Base-by-base conservation (phyloP, 495 filamentous ascomycete species). In the Pyronema domesticum region DNA sequence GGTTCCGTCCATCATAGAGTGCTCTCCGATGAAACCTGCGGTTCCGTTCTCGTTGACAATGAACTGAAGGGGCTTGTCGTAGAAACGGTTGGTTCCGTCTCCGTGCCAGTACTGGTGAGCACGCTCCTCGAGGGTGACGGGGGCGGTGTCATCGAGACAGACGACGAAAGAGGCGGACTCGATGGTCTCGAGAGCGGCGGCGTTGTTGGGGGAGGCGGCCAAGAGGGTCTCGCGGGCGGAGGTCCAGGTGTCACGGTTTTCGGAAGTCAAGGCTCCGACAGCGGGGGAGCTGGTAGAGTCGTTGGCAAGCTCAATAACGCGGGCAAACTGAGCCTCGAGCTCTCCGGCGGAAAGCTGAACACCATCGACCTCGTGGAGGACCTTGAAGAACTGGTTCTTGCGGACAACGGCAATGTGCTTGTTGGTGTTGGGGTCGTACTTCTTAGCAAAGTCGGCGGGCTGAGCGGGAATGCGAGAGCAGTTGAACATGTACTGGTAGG, bases 1-100 rank as follows among this genome's bases (percentile, higher is more conserved):
- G 30, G 89, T 99, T 54, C 93, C 93, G 68, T 99, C 93, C 93
- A 99, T 99, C 93, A 99, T 96, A 70, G 82, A 88, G 74, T 99
- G 93, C 74, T 99, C 93, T 65, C 93, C 93, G 73, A 85, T 86
- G 76, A 99, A 99, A 56, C 93, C 93, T 19, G 93, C 84, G 13
- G 91, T 93, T 60, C 88, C 93, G 70, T 99, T 99, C 64, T 96
- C 89, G 70, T 94, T 95, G 70, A 99, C 66, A 65, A 99, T 89
- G 70, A 99, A 96, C 72, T 99, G 87, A 53, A 94, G 72, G 17
- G 93, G 93, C 74, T 96, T 96, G 75, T 99, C 93, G 67, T 84
- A 96, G 86, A 88, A 99, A 53, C 93, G 82, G 76, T 96, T 99
- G 60, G 75, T 70, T 55, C 93, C 93, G 60, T 95, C 88, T 44